Conservation (phyloP, 1,139 yeast species). For the Debaryomyces coudertii region DNA sequence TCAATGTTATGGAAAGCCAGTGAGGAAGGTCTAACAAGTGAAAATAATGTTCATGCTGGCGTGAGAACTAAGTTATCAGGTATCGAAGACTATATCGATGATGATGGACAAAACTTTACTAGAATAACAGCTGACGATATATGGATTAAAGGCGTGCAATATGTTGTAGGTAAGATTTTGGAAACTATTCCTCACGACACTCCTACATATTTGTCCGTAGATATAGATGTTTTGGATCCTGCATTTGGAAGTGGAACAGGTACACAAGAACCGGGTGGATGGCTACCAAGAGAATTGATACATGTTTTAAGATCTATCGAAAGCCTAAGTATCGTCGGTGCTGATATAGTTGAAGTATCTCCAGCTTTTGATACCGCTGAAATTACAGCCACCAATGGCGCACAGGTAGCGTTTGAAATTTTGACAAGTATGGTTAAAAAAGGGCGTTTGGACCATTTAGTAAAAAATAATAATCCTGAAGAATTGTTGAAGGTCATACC, state of each 20-base stretch:
- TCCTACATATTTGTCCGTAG: conserved; percentile 74
- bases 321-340: conserved; percentile 67
- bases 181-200: conserved; percentile 53
- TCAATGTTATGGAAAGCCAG: conserved; percentile 81
- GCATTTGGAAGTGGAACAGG: conserved; percentile 84
- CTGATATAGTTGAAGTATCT: conserved; percentile 77
- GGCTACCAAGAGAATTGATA: conserved; percentile 75
- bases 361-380: conserved; percentile 77
- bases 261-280: conserved; percentile 82
- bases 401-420: conserved; percentile 72
- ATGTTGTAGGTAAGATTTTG: conserved; percentile 54
- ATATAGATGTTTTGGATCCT: conserved; percentile 81
- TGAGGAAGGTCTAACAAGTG: conserved; percentile 63
- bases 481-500: conserved; percentile 8
- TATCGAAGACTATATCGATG: conserved; percentile 63
- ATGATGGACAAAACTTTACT: conserved; percentile 62
- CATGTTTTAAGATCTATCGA: conserved; percentile 63
- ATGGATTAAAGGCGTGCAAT: conserved; percentile 61
- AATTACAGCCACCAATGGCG: conserved; percentile 74
- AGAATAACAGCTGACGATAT: conserved; percentile 72
- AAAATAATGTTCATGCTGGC: conserved; percentile 69
- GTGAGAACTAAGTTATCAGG: conserved; percentile 71
- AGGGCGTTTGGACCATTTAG: conserved; percentile 33
- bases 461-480: conserved; percentile 7
- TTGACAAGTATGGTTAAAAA: conserved; percentile 74